Evolutionary conservation across 2,329 filamentous ascomycete species (phyloP).

Genomic region (Colletotrichum melonis): DNA sequence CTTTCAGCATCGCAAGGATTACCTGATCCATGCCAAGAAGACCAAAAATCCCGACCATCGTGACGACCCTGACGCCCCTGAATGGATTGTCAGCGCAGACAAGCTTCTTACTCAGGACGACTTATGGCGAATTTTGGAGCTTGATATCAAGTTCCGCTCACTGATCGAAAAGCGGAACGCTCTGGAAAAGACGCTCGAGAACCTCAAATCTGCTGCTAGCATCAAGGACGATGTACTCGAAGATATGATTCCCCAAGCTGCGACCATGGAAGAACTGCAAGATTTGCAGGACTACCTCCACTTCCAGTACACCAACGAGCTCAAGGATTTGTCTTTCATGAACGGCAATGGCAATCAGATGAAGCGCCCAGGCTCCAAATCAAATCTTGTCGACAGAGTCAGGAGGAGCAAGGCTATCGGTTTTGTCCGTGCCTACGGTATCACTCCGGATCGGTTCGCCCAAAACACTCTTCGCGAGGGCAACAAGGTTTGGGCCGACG

Average conservation of each 20-base stretch:
- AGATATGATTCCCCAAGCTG: constrained; percentile 82
- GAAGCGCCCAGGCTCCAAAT: constrained; percentile 86
- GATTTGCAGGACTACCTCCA: constrained; percentile 97
- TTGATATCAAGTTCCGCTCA: constrained; percentile 94
- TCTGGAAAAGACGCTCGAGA: constrained; percentile 82
- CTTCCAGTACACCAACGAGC: constrained; percentile 87
- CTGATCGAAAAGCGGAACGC: constrained; percentile 92
- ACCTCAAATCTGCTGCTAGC: constrained; percentile 70
- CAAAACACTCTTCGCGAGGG: constrained; percentile 85
- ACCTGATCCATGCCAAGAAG: constrained; percentile 89
- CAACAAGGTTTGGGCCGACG: constrained; percentile 85
- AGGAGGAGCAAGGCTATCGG: constrained; percentile 83
- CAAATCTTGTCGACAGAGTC: constrained; percentile 84
- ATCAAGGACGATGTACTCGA: constrained; percentile 82
- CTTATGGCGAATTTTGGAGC: constrained; percentile 93
- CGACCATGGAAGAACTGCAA: constrained; percentile 94
- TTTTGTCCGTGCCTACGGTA: constrained; percentile 89
- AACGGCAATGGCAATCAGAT: constrained; percentile 72
- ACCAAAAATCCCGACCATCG: constrained; percentile 68
- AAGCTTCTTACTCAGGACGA: constrained; percentile 93
- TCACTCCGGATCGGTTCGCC: constrained; percentile 88
- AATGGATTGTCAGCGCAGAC: constrained; percentile 82
- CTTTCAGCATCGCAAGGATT: constrained; percentile 98
- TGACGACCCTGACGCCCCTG: constrained; percentile 76
- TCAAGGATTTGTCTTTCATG: constrained; percentile 81